Evolutionary conservation across 345 rosid species (phyloP).

Genomic region (Trapa bicornis): DNA sequence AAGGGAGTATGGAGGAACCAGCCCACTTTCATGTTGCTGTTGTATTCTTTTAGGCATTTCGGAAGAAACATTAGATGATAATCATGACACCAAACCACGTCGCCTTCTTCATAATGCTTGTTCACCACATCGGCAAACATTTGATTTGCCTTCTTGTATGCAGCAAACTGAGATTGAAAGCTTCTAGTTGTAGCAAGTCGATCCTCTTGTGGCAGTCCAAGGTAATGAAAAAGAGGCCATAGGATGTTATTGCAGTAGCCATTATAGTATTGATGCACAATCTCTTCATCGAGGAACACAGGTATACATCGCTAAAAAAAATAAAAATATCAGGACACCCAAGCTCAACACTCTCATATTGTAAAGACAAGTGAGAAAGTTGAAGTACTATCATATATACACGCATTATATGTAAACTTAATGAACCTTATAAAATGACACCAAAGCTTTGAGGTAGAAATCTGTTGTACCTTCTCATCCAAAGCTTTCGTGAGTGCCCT

Average conservation of each 20-base stretch:
- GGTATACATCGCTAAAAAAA: slow-evolving; percentile 87
- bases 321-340: slow-evolving; percentile 5
- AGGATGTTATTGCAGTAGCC: slow-evolving; percentile 98
- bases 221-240: slow-evolving; percentile 98
- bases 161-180: slow-evolving; percentile 93
- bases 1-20: slow-evolving; percentile 99
- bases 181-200: slow-evolving; percentile 97
- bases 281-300: slow-evolving; percentile 96
- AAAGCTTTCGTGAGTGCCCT: slow-evolving; percentile 85
- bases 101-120: slow-evolving; percentile 89
- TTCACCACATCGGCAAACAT: slow-evolving; percentile 98
- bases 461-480: slow-evolving; percentile 69
- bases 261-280: slow-evolving; percentile 96
- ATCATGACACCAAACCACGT: slow-evolving; percentile 99
- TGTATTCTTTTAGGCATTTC: slow-evolving; percentile 74
- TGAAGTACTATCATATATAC: neutral
- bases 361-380: neutral
- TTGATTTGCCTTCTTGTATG: slow-evolving; percentile 92
- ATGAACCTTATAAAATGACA: neutral
- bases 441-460: neutral
- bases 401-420: neutral
- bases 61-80: slow-evolving; percentile 99
- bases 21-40: slow-evolving; percentile 89
- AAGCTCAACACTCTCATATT: neutral
- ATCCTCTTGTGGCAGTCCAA: slow-evolving; percentile 98